Evolutionary conservation across 2,329 filamentous ascomycete species (phyloP), one percentile per base, ranked within the genome.

Genomic region (Fusarium fujikuroi): DNA sequence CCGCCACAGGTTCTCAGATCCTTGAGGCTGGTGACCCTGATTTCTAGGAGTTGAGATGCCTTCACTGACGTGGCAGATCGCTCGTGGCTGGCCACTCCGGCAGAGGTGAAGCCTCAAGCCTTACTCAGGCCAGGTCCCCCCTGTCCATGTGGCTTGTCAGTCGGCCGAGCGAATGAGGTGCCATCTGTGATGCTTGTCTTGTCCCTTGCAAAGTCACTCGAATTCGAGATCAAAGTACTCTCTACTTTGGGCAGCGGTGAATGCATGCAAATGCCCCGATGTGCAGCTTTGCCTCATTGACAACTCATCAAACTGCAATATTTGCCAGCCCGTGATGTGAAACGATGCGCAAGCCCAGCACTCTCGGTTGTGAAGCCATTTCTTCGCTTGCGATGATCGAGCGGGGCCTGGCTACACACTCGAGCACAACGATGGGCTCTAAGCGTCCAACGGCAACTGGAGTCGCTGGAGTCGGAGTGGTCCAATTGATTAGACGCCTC

Each of bases 41-140:
- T 62, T 72, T 56, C 57, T 60, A 46, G 52, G 53, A 63, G 42
- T 61, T 57, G 58, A 47, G 40, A 39, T 46, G 64, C 42, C 66
- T 70, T 70, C 58, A 62, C 75, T 83, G 83, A 85, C 84, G 84
- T 85, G 84, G 83, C 84, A 83, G 70, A 63, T 76, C 67, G 74
- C 74, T 71, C 79, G 79, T 80, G 78, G 80, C 80, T 80, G 78
- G 72, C 70, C 69, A 71, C 67, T 70, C 72, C 76, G 72, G 63
- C 61, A 60, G 64, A 57, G 66, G 66, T 70, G 60, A 75, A 76
- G 70, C 60, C 64, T 74, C 44, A 74, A 76, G 70, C 60, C 66
- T 70, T 42, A 61, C 50, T 53, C 60, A 44, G 47, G 34, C 58
- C 64, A 66, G 28, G 53, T 18, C 5, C 49, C 63, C 56, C 66